Evolutionary conservation across 805 yeast species (phyloP), one percentile per base, ranked within the genome.

Genomic region (Pichia nanzhaoensis): DNA sequence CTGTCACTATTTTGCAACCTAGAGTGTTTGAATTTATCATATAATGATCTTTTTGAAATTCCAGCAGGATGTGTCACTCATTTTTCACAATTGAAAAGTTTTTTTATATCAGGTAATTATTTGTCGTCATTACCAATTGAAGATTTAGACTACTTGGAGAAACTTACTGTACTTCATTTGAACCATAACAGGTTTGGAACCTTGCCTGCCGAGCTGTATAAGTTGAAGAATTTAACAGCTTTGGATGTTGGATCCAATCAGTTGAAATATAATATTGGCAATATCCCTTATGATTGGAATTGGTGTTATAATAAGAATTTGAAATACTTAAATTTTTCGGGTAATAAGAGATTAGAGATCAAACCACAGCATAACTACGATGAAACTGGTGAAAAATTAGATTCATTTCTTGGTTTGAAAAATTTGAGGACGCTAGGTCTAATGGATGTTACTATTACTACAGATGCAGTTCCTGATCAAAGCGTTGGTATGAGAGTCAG

Each of bases 281-380:
- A 93, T 62, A 86, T 89, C 75, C 95, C 93, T 14, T 91, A 87
- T 59, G 99, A 93, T 61, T 93, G 98, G 97, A 93, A 88, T 64
- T 93, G 99, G 99, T 81, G 84, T 55, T 81, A 80, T 69, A 93
- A 93, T 59, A 69, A 74, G 44, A 77, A 79, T 35, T 69, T 93
- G 62, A 78, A 73, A 53, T 89, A 84, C 56, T 73, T 93, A 59
- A 93, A 91, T 61, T 82, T 93, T 46, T 88, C 97, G 0, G 97
- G 97, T 33, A 93, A 93, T 60, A 84, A 84, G 59, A 74, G 96
- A 51, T 78, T 93, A 51, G 98, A 93, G 59, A 90, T 93, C 55
- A 84, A 82, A 57, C 84, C 82, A 35, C 73, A 74, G 47, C 74
- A 74, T 41, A 67, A 69, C 41, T 69, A 76, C 44, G 42, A 45